Evolutionary conservation across 2,329 filamentous ascomycete species (phyloP), one percentile per base, ranked within the genome.

Genomic region (Sphaerulina vaccinii): DNA sequence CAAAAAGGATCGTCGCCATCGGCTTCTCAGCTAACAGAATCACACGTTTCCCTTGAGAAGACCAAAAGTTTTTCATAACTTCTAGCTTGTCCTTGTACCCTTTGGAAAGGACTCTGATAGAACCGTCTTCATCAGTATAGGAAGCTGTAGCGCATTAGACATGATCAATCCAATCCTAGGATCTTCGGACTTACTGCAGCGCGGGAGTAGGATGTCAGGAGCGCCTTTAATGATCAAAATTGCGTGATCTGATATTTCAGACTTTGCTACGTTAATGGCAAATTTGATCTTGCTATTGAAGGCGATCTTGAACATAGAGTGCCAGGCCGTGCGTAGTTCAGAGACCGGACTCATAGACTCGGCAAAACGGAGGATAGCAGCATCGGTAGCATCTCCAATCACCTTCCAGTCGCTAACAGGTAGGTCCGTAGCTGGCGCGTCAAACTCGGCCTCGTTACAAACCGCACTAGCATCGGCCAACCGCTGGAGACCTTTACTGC

Each of bases 231-330:
- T 87, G n/a, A 84, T 87, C 36, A 90, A 71, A 0, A 86, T 71
- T 1, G 75, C 46, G 10, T 56, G 56, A 19, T 63, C 52, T 18
- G 54, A 59, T 60, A 58, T 53, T 3, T 65, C 61, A n/a, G 65
- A 65, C 8, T 74, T 74, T 41, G 85, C 79, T 0, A 84, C 78
- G 27, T 82, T 78, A 49, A 90, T 80, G 82, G 90, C 90, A 65
- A 84, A 90, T 69, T 91, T 91, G 71, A 90, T 90, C 74, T 88
- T 67, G 71, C 85, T 88, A 72, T 90, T 90, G 68, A 91, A 91
- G 0, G 85, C 81, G 22, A 88, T 73, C 49, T 86, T 82, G 60
- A 83, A 90, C 1, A 80, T 77, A 46, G 80, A 83, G 45, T 79
- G 78, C 85, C 85, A 90, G 56, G 78, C 74, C 10, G 76, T 74